Conservation (phyloP, 306 rosid species). For the Gastrolobium bilobum region DNA sequence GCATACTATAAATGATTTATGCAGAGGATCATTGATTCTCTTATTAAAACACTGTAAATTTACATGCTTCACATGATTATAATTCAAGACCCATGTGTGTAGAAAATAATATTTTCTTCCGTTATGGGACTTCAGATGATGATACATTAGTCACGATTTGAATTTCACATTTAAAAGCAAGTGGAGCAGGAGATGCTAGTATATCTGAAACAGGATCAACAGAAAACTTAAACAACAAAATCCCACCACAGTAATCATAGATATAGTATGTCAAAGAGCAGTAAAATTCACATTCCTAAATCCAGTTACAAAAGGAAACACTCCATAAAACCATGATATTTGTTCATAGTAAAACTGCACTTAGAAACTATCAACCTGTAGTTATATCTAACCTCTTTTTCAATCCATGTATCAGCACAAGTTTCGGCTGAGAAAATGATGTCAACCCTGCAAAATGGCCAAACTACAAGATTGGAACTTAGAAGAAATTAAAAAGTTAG, state of each 20-base stretch:
- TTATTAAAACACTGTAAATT: constrained; percentile 11
- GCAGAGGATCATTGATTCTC: constrained; percentile 7
- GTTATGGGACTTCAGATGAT: constrained; percentile 13
- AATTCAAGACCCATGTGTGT: constrained; percentile 21
- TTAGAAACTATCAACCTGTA: constrained; percentile 34
- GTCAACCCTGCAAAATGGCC: constrained; percentile 77
- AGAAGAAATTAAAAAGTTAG: constrained; percentile 11
- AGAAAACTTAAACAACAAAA: constrained; percentile 27
- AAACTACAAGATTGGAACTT: constrained; percentile 37
- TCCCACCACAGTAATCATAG: neutral
- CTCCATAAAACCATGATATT: constrained; percentile 18
- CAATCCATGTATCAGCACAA: constrained; percentile 98
- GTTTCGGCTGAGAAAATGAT: constrained; percentile 76
- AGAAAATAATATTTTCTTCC: constrained; percentile 8
- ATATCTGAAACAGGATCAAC: constrained; percentile 7
- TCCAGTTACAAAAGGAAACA: neutral
- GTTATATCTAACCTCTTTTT: constrained; percentile 79
- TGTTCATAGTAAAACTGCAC: constrained; percentile 17
- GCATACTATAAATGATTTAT: constrained; percentile 13
- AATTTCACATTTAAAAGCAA: constrained; percentile 32
- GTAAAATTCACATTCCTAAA: constrained; percentile 14
- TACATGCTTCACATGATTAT: constrained; percentile 1
- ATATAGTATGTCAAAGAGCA: neutral
- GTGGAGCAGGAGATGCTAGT: constrained; percentile 11
- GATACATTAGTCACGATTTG: constrained; percentile 17